A percentile compares a stretch with the other conserved stretches of the same genome.
Conservation (phyloP, 495 filamentous ascomycete genomes). For the Penicillium ochrochloron region DNA sequence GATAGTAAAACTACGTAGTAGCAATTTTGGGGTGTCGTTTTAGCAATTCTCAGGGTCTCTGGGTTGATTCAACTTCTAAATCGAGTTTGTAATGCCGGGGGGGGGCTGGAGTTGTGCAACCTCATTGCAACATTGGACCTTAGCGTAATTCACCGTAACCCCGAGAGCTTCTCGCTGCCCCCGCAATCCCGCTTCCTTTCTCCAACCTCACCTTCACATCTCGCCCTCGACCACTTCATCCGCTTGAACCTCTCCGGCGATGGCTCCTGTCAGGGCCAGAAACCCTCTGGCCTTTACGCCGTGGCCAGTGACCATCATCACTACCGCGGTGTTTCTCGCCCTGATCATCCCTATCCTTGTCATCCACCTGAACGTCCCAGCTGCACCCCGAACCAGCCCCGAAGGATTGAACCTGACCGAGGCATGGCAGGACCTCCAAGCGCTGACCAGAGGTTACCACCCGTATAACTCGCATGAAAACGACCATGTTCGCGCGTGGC, state of each 20-base stretch:
- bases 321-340: slow-evolving; percentile 69
- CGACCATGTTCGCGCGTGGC: slow-evolving; percentile 75
- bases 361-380: slow-evolving; percentile 75
- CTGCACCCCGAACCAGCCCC: slow-evolving; percentile 61
- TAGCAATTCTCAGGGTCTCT: too few relatives aligned
- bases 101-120: neutral
- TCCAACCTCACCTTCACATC: slow-evolving; percentile 22
- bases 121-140: slow-evolving; percentile 20
- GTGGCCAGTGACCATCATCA: slow-evolving; percentile 73
- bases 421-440: slow-evolving; percentile 84
- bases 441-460: slow-evolving; percentile 76
- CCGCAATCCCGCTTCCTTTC: slow-evolving; percentile 28
- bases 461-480: slow-evolving; percentile 87
- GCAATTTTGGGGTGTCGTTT: too few relatives aligned
- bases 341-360: slow-evolving; percentile 71
- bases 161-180: slow-evolving; percentile 19
- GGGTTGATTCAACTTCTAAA: neutral
- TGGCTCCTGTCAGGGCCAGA: slow-evolving; percentile 45
- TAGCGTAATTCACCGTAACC: slow-evolving; percentile 14
- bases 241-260: slow-evolving; percentile 21
- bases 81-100: neutral
- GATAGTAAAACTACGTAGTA: too few relatives aligned
- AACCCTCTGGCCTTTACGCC: slow-evolving; percentile 66
- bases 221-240: slow-evolving; percentile 11
- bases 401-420: slow-evolving; percentile 74